phyloP scores from a whole-genome alignment of 2,329 filamentous ascomycete species.

The Nothophaeocryptopus gaeumannii region DNA sequence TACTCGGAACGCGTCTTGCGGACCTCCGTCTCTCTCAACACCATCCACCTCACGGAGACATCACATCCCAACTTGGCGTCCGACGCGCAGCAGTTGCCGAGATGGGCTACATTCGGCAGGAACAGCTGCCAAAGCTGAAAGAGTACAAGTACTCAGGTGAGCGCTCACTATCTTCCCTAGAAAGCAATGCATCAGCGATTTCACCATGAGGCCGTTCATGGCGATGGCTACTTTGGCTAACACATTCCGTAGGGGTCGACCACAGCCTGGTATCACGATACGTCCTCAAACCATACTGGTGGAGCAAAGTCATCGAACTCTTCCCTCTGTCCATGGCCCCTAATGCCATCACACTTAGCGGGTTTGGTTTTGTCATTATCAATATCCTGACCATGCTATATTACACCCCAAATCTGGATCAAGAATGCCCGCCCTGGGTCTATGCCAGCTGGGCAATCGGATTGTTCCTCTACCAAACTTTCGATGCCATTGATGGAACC shows the following conservation, averaged over 20 bases:
- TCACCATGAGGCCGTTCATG: no score
- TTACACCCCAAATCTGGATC: constrained; percentile 92
- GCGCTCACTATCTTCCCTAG: not conserved
- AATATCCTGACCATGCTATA: constrained; percentile 91
- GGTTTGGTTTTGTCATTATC: constrained; percentile 82
- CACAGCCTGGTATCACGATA: constrained; percentile 87
- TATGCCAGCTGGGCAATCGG: constrained; percentile 89
- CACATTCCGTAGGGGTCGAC: constrained; percentile 62
- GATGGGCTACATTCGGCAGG: constrained; percentile 95
- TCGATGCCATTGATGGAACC: constrained; percentile 92
- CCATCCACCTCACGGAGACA: no score
- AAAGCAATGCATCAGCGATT: no score
- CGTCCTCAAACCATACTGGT: constrained; percentile 97
- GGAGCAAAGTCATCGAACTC: constrained; percentile 84
- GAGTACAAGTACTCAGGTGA: constrained; percentile 78
- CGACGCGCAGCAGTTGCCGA: constrained; percentile 1
- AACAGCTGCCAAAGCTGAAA: constrained; percentile 81
- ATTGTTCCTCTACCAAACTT: constrained; percentile 94
- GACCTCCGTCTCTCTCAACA: no score
- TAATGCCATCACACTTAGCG: constrained; percentile 76
- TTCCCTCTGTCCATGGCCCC: constrained; percentile 94
- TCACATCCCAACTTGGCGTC: no score
- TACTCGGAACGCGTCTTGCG: no score
- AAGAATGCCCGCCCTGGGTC: constrained; percentile 92
- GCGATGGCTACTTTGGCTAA: not conserved